Evolutionary conservation across 177 flowering plant genomes (phyloP).

Genomic region (Vitis hybrid): DNA sequence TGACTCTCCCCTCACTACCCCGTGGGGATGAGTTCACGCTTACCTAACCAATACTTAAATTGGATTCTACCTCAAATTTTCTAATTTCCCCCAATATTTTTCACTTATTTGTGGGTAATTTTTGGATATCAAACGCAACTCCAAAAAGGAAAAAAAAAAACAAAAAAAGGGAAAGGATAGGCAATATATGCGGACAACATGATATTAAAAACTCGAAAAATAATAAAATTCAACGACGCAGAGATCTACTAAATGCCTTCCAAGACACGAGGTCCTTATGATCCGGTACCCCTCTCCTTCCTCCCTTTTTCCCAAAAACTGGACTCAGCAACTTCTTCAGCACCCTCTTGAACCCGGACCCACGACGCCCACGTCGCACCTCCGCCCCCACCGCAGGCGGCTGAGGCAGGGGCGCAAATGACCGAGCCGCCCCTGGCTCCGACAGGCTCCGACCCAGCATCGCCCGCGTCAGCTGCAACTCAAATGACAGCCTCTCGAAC

Average conservation of each 20-base stretch:
- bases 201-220: not conserved
- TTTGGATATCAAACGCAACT: too few species aligned
- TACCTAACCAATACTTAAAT: too few species aligned
- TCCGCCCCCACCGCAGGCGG: conserved; percentile 17
- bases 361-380: conserved; percentile 21
- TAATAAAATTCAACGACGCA: conserved; percentile 24
- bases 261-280: conserved; percentile 18
- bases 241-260: conserved; percentile 54
- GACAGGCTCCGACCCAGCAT: conserved; percentile 63
- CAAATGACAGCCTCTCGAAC: conserved; percentile 57
- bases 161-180: too few species aligned
- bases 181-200: too few species aligned
- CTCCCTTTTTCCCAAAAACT: conserved; percentile 27
- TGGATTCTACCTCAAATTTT: too few species aligned
- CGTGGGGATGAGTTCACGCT: too few species aligned
- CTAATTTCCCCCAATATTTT: too few species aligned
- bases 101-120: too few species aligned
- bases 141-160: too few species aligned
- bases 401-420: conserved; percentile 3
- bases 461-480: conserved; percentile 62
- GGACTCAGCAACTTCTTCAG: conserved; percentile 56
- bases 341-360: conserved; percentile 31
- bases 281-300: conserved; percentile 15
- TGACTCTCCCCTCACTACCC: too few species aligned
- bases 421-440: conserved; percentile 25